phyloP scores from a whole-genome alignment of 2,329 filamentous ascomycete species.

The Aspergillus aculeatus region DNA sequence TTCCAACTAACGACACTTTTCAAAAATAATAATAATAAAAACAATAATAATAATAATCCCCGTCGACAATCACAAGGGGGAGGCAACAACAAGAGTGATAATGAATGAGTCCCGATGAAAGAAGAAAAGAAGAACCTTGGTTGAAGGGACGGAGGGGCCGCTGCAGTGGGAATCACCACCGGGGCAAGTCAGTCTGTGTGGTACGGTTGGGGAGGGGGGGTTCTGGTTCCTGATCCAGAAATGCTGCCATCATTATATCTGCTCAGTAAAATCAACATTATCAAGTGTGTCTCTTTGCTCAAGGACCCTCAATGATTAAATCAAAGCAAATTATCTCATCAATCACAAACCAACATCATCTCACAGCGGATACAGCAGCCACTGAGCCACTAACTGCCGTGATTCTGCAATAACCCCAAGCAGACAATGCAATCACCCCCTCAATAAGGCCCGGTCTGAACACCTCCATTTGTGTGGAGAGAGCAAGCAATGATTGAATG shows the following conservation, averaged over 20 bases:
- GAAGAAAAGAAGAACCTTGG: conserved; percentile 13
- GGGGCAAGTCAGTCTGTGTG: too few relatives aligned
- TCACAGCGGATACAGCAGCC: neutral
- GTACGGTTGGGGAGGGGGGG: too few relatives aligned
- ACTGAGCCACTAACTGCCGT: neutral
- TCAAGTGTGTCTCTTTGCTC: neutral
- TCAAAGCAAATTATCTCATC: neutral
- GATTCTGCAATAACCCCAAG: neutral
- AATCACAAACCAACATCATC: conserved; percentile 5
- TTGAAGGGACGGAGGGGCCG: conserved; percentile 3
- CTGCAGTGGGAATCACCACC: neutral
- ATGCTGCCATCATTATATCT: too few relatives aligned
- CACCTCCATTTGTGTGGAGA: too few relatives aligned
- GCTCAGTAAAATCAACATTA: too few relatives aligned
- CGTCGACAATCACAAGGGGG: too few relatives aligned
- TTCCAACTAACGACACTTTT: neutral
- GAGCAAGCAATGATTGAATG: too few relatives aligned
- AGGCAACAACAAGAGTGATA: neutral
- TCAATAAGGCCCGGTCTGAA: neutral
- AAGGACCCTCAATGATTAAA: too few relatives aligned
- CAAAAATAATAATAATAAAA: neutral
- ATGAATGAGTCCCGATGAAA: neutral
- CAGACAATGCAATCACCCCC: neutral
- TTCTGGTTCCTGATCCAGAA: neutral
- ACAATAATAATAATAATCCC: too few relatives aligned